Evolutionary conservation across 805 yeast genomes (phyloP), one percentile per base, ranked within the genome.

Genomic region (Candida railenensis): DNA sequence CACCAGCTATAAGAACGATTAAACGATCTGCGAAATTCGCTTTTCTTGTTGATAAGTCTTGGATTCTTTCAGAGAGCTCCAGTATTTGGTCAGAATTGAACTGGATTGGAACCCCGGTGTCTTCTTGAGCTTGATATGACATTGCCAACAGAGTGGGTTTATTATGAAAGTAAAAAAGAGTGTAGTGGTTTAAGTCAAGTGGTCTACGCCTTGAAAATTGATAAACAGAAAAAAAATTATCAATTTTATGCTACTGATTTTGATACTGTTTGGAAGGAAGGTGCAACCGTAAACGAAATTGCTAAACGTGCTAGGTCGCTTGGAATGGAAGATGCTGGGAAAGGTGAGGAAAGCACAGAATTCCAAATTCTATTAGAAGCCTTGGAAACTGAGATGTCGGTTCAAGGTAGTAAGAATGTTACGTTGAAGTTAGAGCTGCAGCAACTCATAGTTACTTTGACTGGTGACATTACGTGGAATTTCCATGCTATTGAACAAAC

Each of bases 1-100:
- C 74, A 1, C 96, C 96, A 2, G 83, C 82, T 11, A 89, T 56
- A 0, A 85, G 67, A 8, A 89, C 69, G 15, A 85, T 48, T 2
- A 81, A 60, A 52, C 91, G 66, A 48, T 77, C 34, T n/a, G n/a
- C n/a, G 28, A 12, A 16, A 22, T 18, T 21, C 32, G 44, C 28
- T 43, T 48, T 48, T 3, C 14, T 12, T 22, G 46, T 18, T 32
- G 44, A 43, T 19, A 50, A 37, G 22, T 42, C 34, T 22, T 37
- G 19, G 3, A 45, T 48, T 43, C 57, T 47, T 28, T 48, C 45
- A 4, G 47, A 48, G 15, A 53, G 45, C 32, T 44, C 44, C 4
- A 39, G 33, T 8, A 41, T 37, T 32, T 53, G 48, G 19, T 42
- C 46, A 22, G 42, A 37, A 20, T 38, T 18, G 20, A 15, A 39